These are phyloP conservation scores for Primulina tabacum DNA, from an alignment of 257 asterid genomes.

Conservation along the genomic window DNA sequence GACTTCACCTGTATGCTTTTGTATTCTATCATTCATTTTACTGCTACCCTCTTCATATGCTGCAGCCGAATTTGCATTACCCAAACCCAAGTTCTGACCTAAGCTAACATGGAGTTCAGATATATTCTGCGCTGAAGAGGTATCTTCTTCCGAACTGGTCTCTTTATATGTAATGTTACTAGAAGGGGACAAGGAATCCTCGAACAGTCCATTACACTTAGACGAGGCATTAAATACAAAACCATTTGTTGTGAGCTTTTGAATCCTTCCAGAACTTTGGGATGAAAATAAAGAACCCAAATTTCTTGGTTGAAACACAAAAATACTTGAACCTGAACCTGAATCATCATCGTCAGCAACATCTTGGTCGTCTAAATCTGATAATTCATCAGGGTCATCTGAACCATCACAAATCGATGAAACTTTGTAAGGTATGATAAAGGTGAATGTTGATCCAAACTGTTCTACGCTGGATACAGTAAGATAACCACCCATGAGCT, in stretches of 20 bases:
- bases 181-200: conserved; percentile 37
- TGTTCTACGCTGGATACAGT: conserved; percentile 69
- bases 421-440: conserved; percentile 69
- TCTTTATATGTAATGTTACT: conserved; percentile 41
- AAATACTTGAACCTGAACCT: conserved; percentile 56
- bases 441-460: conserved; percentile 77
- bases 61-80: conserved; percentile 23
- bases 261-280: conserved; percentile 48
- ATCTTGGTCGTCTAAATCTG: conserved; percentile 53
- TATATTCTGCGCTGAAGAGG: conserved; percentile 39
- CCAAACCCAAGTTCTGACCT: conserved; percentile 23
- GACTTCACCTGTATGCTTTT: conserved; percentile 23
- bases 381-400: conserved; percentile 66
- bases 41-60: conserved; percentile 18
- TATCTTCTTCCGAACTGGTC: conserved; percentile 41
- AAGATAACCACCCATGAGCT: conserved; percentile 92
- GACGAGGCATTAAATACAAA: conserved; percentile 32
- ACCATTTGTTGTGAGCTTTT: conserved; percentile 37
- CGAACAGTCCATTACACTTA: conserved; percentile 32
- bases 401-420: conserved; percentile 53
- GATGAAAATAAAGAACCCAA: conserved; percentile 61
- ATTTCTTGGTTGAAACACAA: conserved; percentile 71
- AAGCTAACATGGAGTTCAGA: conserved; percentile 29
- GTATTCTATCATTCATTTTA: conserved; percentile 20
- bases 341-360: conserved; percentile 57